Evolutionary conservation across 2,329 filamentous ascomycete species (phyloP), one percentile per base, ranked within the genome.

Genomic region (Myriosclerotinia duriaeana): DNA sequence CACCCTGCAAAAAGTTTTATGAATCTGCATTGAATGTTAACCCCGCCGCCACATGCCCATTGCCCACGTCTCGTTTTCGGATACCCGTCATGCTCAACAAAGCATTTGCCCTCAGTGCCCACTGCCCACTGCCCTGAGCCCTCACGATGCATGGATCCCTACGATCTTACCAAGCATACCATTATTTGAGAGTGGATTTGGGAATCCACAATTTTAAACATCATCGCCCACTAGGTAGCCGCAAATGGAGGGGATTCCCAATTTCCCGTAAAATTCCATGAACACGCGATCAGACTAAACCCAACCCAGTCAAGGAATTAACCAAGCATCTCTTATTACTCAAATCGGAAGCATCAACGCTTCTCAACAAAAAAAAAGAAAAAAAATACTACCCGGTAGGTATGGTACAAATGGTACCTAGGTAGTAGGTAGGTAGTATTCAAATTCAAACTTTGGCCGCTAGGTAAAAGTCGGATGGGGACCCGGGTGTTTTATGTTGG

Each of bases 41-140:
- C 56, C 56, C 56, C 42, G 42, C 56, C 44, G n/a, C n/a, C n/a
- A n/a, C n/a, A n/a, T n/a, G n/a, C n/a, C n/a, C n/a, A n/a, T n/a
- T n/a, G n/a, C n/a, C n/a, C n/a, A n/a, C n/a, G n/a, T 60, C 56
- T 60, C 56, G 44, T 60, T 36, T 38, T 50, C 56, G 56, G 20
- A 60, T 60, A 26, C n/a, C 5, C 38, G 12, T 15, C 12, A 46
- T 58, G 40, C 55, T 40, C 55, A 44, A 58, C 55, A 58, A 58
- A 44, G 38, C 34, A 34, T 58, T 44, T 58, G 22, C 8, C 40
- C 22, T 34, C 40, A 14, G 15, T 17, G 34, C 17, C 40, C 40
- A 42, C 12, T 42, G 40, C 40, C 40, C 42, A n/a, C n/a, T n/a
- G n/a, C n/a, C n/a, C n/a, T n/a, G n/a, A n/a, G n/a, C n/a, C n/a